Conservation (phyloP, 169 alveolate species). For the Plasmodium chabaudi region DNA sequence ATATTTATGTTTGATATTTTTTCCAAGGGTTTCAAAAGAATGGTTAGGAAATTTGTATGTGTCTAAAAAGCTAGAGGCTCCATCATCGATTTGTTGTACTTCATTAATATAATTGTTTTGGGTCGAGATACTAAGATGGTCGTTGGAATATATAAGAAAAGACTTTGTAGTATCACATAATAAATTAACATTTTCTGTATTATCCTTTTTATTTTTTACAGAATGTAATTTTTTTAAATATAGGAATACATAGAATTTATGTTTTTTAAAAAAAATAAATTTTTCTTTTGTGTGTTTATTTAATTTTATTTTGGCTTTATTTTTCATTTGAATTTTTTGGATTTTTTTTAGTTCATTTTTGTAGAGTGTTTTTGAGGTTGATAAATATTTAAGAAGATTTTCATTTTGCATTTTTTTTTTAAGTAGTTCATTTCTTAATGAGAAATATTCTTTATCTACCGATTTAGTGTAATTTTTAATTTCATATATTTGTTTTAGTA, state of each 20-base stretch:
- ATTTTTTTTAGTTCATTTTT: conserved; percentile 23
- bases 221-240: conserved; percentile 37
- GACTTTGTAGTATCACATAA: background rate
- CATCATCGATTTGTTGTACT: too few species aligned
- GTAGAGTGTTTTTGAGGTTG: conserved; percentile 21
- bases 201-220: background rate
- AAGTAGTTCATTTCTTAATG: conserved; percentile 37
- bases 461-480: conserved; percentile 28
- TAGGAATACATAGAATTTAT: conserved; percentile 9
- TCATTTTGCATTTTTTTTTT: conserved; percentile 67
- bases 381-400: conserved; percentile 36
- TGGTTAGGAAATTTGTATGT: too few species aligned
- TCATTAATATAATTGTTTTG: background rate
- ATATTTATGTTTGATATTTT: too few species aligned
- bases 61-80: too few species aligned
- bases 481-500: conserved; percentile 38
- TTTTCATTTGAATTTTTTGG: background rate
- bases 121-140: background rate
- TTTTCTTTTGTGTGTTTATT: background rate
- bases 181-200: background rate
- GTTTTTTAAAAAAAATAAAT: conserved; percentile 38
- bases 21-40: too few species aligned
- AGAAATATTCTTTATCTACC: conserved; percentile 23
- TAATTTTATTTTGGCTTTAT: background rate
- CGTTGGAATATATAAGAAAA: background rate